A percentile compares a stretch with the other conserved stretches of the same genome.
Conservation (phyloP, 208 protist species). For the Acanthamoeba culbertsoni region DNA sequence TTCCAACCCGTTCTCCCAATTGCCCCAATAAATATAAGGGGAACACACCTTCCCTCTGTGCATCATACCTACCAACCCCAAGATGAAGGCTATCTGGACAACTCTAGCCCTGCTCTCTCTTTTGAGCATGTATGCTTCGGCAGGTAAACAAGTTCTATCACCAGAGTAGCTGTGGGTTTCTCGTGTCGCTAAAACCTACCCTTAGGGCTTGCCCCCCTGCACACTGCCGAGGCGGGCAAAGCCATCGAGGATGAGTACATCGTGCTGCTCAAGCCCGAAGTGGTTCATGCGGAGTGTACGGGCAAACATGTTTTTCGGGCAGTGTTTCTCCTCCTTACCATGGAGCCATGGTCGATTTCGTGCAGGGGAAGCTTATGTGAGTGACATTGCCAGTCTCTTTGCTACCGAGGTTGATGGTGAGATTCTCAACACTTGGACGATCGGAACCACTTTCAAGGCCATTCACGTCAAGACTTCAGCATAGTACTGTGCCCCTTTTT, state of each 20-base stretch:
- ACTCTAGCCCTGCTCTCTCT: no score
- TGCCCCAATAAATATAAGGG: no score
- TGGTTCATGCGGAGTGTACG: background rate
- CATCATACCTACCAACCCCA: no score
- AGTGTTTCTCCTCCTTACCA: background rate
- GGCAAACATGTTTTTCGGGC: no score
- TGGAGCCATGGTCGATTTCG: background rate
- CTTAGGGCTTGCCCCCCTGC: background rate
- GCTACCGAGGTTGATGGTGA: background rate
- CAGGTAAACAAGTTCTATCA: no score
- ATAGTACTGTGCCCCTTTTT: background rate
- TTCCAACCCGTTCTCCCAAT: no score
- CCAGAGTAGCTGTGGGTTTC: no score
- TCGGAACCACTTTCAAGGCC: background rate
- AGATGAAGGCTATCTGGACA: no score
- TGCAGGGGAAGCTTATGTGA: background rate
- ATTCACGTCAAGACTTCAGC: background rate
- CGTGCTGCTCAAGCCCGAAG: background rate
- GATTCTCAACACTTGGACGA: background rate
- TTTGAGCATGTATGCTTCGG: no score
- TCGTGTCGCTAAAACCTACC: no score
- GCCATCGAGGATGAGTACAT: conserved; percentile 22
- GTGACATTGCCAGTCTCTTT: background rate
- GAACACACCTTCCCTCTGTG: no score
- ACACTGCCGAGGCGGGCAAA: background rate